Conservation (phyloP, 2,329 filamentous ascomycete species). For the Cladosporium colombiae region DNA sequence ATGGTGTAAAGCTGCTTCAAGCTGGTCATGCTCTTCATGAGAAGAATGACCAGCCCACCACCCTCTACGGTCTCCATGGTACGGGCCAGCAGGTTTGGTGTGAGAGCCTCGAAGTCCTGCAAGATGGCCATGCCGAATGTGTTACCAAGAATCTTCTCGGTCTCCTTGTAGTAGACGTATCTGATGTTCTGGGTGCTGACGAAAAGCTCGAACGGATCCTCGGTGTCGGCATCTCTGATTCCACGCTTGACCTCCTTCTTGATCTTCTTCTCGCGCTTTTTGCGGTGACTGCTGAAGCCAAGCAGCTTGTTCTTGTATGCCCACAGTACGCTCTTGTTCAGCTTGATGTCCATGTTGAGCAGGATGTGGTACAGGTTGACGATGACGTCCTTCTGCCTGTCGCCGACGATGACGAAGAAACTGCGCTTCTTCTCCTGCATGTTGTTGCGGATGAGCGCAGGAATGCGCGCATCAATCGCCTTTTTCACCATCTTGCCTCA, state of each 20-base stretch:
- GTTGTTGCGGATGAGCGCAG: conserved; percentile 86
- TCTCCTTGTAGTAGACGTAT: conserved; percentile 99
- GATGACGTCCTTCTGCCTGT: conserved; percentile 93
- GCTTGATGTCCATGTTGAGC: conserved; percentile 83
- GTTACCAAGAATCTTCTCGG: conserved; percentile 96
- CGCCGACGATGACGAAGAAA: conserved; percentile 96
- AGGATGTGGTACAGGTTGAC: conserved; percentile 94
- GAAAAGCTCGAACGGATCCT: conserved; percentile 97
- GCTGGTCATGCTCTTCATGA: conserved; percentile 95
- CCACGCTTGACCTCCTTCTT: conserved; percentile 97
- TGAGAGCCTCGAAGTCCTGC: conserved; percentile 97
- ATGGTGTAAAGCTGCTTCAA: conserved; percentile 95
- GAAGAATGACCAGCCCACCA: conserved; percentile 83
- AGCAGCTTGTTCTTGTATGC: conserved; percentile 98
- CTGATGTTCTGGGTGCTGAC: conserved; percentile 95
- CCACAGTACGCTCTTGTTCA: conserved; percentile 96
- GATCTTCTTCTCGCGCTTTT: conserved; percentile 98
- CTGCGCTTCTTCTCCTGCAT: conserved; percentile 94
- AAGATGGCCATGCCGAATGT: conserved; percentile 98
- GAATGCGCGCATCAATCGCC: conserved; percentile 76
- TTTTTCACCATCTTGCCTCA: conserved; percentile 58
- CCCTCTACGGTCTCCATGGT: conserved; percentile 98
- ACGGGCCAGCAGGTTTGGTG: conserved; percentile 90
- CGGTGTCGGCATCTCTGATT: conserved; percentile 84
- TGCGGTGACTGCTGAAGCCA: conserved; percentile 91